phyloP scores from a whole-genome alignment of 2,329 filamentous ascomycete genomes.

The Colletotrichum sp. region DNA sequence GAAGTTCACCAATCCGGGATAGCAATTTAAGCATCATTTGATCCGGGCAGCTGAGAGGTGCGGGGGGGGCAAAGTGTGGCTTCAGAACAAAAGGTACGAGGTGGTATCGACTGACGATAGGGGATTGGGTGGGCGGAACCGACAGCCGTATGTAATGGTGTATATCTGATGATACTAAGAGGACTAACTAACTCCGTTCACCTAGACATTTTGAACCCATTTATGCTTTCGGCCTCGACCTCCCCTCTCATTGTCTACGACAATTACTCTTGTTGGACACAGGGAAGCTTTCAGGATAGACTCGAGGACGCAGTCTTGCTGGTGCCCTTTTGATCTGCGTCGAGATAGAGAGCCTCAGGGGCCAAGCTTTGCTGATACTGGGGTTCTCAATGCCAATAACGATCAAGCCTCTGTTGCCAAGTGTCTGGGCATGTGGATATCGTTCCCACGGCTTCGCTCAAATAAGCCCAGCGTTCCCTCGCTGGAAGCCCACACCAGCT shows the following conservation, averaged over 20 bases:
- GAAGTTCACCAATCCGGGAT: not conserved
- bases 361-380: not conserved
- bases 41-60: not conserved
- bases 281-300: too few relatives aligned
- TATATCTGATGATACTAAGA: not conserved
- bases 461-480: not conserved
- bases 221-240: not conserved
- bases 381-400: not conserved
- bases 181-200: not conserved
- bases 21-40: not conserved
- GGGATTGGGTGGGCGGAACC: not conserved
- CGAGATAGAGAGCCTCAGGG: not conserved
- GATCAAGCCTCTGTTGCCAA: not conserved
- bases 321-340: not conserved
- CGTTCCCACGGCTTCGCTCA: not conserved
- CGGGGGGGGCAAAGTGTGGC: not conserved
- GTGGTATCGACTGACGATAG: not conserved
- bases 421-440: not conserved
- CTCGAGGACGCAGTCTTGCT: too few relatives aligned
- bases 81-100: not conserved
- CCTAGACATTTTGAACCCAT: not conserved
- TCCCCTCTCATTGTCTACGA: too few relatives aligned
- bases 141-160: not conserved
- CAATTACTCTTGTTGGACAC: too few relatives aligned
- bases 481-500: not conserved